phyloP scores from a whole-genome alignment of 208 protist species.

The Trypanosoma mega region DNA sequence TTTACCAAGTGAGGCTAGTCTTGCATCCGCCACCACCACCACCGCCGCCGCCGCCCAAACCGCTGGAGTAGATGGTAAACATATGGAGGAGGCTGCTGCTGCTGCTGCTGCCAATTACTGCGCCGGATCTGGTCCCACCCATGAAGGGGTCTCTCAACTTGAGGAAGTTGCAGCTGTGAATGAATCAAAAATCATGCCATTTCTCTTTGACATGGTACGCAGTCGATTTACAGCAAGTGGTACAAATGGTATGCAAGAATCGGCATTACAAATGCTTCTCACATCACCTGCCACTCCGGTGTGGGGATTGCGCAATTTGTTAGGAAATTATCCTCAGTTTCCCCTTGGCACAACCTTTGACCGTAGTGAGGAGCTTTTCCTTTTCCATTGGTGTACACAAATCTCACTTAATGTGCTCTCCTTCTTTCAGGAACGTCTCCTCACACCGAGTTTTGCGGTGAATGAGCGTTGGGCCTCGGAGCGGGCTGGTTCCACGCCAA shows the following conservation, averaged over 20 bases:
- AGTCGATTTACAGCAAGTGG: constrained; percentile 1
- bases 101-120: constrained; percentile 7
- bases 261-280: constrained; percentile 23
- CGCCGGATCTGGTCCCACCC: background rate
- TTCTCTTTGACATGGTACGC: constrained; percentile 19
- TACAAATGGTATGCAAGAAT: background rate
- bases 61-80: no score
- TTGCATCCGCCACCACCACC: no score
- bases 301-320: constrained; percentile 24
- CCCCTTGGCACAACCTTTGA: constrained; percentile 41
- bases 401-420: constrained; percentile 71
- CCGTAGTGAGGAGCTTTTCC: constrained; percentile 70
- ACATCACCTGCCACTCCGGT: constrained; percentile 15
- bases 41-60: no score
- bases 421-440: constrained; percentile 77
- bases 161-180: constrained; percentile 16
- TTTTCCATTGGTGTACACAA: constrained; percentile 83
- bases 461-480: constrained; percentile 48
- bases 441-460: constrained; percentile 61
- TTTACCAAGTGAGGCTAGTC: constrained; percentile 4
- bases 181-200: constrained; percentile 16
- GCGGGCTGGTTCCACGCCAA: constrained; percentile 1
- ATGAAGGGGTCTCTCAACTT: constrained; percentile 16
- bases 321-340: constrained; percentile 35
- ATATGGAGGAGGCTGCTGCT: no score